A percentile compares a stretch with the other conserved stretches of the same genome.
These are phyloP conservation scores for Fusarium setosum DNA, from an alignment of 2,329 filamentous ascomycete species.

Conservation along the genomic window DNA sequence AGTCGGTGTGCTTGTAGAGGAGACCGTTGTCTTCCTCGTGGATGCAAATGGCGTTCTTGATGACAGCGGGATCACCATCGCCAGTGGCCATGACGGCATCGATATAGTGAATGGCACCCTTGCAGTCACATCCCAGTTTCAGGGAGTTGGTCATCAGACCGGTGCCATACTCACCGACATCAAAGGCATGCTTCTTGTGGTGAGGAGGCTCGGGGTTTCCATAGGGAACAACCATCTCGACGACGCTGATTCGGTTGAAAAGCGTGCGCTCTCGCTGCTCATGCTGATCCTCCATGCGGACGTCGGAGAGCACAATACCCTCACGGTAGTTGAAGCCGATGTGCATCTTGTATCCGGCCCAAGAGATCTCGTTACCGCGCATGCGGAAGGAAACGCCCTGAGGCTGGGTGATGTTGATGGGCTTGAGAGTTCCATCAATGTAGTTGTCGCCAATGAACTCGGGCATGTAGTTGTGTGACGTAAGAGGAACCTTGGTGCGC, in stretches of 20 bases:
- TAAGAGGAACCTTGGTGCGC: conserved; percentile 55
- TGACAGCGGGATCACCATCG: conserved; percentile 79
- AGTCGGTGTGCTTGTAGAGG: conserved; percentile 74
- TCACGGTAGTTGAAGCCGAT: conserved; percentile 80
- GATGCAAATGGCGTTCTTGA: conserved; percentile 96
- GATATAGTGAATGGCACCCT: conserved; percentile 91
- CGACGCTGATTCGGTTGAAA: conserved; percentile 74
- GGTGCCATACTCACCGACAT: conserved; percentile 83
- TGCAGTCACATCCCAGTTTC: conserved; percentile 86
- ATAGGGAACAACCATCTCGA: conserved; percentile 80
- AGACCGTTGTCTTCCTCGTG: conserved; percentile 71
- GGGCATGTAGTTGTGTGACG: conserved; percentile 53
- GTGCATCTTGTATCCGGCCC: conserved; percentile 77
- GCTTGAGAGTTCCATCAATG: conserved; percentile 49
- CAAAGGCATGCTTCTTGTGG: conserved; percentile 84
- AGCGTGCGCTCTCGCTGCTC: conserved; percentile 62
- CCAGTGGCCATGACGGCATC: conserved; percentile 88
- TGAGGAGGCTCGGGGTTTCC: conserved; percentile 85
- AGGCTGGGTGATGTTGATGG: conserved; percentile 54
- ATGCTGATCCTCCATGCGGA: conserved; percentile 69
- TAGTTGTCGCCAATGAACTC: conserved; percentile 50
- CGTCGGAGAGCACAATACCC: conserved; percentile 76
- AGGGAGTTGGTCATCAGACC: conserved; percentile 88
- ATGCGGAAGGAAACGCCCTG: conserved; percentile 59
- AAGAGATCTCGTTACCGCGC: conserved; percentile 59